Conservation (phyloP, 2,329 filamentous ascomycete genomes). For the Sporothrix euskadiensis region DNA sequence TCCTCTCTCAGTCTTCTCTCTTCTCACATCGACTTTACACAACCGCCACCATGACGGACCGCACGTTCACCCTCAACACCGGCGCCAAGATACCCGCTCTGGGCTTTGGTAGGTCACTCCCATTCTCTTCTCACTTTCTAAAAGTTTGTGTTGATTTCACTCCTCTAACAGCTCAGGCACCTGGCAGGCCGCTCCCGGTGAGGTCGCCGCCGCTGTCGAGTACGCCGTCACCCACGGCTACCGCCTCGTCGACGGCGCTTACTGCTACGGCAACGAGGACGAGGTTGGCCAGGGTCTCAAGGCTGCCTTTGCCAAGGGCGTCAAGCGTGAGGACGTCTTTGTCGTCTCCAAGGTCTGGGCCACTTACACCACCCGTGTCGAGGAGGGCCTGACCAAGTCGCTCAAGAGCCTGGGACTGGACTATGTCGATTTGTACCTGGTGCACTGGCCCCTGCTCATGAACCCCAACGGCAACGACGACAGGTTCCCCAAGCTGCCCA, state of each 20-base stretch:
- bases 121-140: neutral
- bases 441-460: constrained; percentile 83
- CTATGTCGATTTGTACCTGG: constrained; percentile 77
- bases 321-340: constrained; percentile 78
- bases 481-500: constrained; percentile 70
- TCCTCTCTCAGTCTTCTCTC: neutral
- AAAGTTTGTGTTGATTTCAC: neutral
- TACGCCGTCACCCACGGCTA: constrained; percentile 60
- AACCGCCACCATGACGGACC: constrained; percentile 52
- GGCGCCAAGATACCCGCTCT: constrained; percentile 64
- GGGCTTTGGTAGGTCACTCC: constrained; percentile 55
- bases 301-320: constrained; percentile 67
- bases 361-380: constrained; percentile 70
- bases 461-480: constrained; percentile 75
- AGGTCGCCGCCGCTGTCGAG: constrained; percentile 59
- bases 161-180: constrained; percentile 49
- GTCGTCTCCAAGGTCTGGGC: constrained; percentile 85
- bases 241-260: constrained; percentile 68
- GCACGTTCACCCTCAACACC: constrained; percentile 64
- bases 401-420: constrained; percentile 72
- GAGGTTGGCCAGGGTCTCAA: constrained; percentile 78
- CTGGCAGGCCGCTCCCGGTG: constrained; percentile 62
- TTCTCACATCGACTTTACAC: neutral
- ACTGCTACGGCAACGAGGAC: constrained; percentile 78
- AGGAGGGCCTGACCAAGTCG: constrained; percentile 70